phyloP scores from a whole-genome alignment of 1,139 yeast species.

The Candida labiduridarum region DNA sequence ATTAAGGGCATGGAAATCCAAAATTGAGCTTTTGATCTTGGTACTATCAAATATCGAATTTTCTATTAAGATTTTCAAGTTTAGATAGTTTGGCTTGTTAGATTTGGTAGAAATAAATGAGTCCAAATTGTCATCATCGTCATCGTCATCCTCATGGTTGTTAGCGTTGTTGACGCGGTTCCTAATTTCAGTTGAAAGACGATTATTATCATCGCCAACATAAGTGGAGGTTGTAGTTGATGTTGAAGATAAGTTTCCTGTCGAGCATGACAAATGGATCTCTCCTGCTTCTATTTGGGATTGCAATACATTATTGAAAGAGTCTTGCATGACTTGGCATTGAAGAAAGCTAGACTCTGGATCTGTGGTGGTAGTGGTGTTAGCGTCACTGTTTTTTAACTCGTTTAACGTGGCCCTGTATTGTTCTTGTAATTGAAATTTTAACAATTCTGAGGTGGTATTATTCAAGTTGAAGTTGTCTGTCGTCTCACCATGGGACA shows the following conservation, averaged over 20 bases:
- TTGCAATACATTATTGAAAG: conserved; percentile 43
- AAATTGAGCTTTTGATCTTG: conserved; percentile 37
- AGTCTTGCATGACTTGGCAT: conserved; percentile 29
- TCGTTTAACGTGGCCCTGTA: conserved; percentile 32
- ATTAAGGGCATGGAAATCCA: conserved; percentile 34
- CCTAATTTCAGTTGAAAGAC: conserved; percentile 2
- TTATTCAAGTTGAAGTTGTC: conserved; percentile 31
- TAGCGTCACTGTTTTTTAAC: conserved; percentile 17
- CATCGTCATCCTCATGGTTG: conserved; percentile 15
- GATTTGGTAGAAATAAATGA: conserved; percentile 20
- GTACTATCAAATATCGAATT: conserved; percentile 47
- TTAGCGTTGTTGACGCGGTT: conserved; percentile 15
- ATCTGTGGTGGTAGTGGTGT: background rate
- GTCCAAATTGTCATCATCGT: conserved; percentile 20
- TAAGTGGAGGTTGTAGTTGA: conserved; percentile 4
- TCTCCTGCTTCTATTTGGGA: conserved; percentile 34
- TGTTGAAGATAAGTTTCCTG: conserved; percentile 3
- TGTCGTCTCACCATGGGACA: conserved; percentile 30
- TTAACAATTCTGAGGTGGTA: conserved; percentile 47
- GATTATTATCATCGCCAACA: conserved; percentile 4
- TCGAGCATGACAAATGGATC: conserved; percentile 18
- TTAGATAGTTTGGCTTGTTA: conserved; percentile 35
- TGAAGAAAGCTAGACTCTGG: background rate
- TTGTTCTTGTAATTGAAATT: conserved; percentile 49
- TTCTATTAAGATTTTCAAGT: conserved; percentile 46